Base-by-base conservation (phyloP, 2,329 filamentous ascomycete species). In the Epichloe typhina region DNA sequence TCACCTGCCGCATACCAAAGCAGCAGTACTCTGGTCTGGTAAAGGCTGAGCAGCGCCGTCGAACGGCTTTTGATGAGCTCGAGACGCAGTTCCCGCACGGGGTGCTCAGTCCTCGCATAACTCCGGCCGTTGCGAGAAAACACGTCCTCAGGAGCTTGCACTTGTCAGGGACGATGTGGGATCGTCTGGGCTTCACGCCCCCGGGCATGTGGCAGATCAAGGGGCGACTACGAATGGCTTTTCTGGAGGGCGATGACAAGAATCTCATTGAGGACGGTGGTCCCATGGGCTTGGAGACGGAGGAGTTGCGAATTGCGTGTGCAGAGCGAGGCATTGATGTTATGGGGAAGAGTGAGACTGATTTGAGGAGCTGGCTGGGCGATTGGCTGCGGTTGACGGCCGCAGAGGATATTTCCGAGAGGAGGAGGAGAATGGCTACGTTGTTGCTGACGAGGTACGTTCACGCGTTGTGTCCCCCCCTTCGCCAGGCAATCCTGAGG, bases 1-100 rank as follows among this genome's bases (percentile, higher is more conserved):
- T 80, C 58, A 84, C 88, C 0, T 96, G 91, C 65, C 79, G 88
- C 11, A 85, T 96, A 52, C 91, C 91, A 0, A 71, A 70, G 39
- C 91, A 96, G 69, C 70, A 87, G 6, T 69, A 74, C 8, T 67
- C 72, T 37, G 75, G 80, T 39, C 67, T 80, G 53, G 68, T 78
- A 48, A 72, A 75, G 56, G 67, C 72, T 1, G 78, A 86, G 61
- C 65, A 69, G 46, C 67, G 79, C 9, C 71, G 83, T 9, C 61
- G 56, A 35, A 62, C 62, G 1, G 74, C 74, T 8, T 80, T 81
- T 59, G 66, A 71, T 43, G 65, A 68, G 17, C 55, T 73, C 31
- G 61, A 66, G 49, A 58, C 55, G 41, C 59, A 48, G 21, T 56
- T 62, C 47, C 65, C 23, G 4, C 61, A 65, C 49, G 70, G 70